Percentiles rank a stretch among this genome's conserved stretches.
phyloP scores from a whole-genome alignment of 306 rosid genomes.

The Hylodesmum podocarpum region DNA sequence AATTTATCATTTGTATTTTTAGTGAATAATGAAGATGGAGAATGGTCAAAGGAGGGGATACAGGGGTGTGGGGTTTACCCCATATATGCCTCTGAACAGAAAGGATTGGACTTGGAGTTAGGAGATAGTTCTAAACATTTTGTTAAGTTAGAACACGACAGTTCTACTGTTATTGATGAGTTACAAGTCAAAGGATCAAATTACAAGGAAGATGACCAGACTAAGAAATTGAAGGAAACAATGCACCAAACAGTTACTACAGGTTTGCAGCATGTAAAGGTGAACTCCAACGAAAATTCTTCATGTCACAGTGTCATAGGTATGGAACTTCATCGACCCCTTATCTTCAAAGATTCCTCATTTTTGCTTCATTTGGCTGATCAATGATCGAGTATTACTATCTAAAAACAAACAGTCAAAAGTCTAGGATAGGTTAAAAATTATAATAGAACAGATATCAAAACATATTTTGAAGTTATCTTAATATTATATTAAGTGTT shows the following conservation, averaged over 20 bases:
- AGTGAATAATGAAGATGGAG: not conserved
- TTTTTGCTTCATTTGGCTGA: not conserved
- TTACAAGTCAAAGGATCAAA: not conserved
- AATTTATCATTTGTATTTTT: not conserved
- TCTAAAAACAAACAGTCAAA: not conserved
- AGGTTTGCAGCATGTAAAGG: not conserved
- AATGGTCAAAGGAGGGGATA: not conserved
- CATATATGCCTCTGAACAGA: not conserved
- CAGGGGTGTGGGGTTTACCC: conserved; percentile 12
- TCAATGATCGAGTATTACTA: not conserved
- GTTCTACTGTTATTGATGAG: not conserved
- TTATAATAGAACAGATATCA: too few relatives aligned
- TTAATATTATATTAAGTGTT: not conserved
- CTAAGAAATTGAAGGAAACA: not conserved
- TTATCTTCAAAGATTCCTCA: not conserved
- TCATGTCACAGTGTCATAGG: not conserved
- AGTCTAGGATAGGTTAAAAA: not conserved
- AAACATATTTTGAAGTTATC: not conserved
- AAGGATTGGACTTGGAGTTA: not conserved
- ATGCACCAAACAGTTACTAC: not conserved
- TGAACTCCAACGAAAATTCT: not conserved
- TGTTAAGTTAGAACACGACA: not conserved
- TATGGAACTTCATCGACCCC: not conserved
- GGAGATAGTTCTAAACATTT: not conserved
- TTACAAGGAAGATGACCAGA: not conserved